Conservation (phyloP, 2,329 filamentous ascomycete species). For the Claviceps lovelessii region DNA sequence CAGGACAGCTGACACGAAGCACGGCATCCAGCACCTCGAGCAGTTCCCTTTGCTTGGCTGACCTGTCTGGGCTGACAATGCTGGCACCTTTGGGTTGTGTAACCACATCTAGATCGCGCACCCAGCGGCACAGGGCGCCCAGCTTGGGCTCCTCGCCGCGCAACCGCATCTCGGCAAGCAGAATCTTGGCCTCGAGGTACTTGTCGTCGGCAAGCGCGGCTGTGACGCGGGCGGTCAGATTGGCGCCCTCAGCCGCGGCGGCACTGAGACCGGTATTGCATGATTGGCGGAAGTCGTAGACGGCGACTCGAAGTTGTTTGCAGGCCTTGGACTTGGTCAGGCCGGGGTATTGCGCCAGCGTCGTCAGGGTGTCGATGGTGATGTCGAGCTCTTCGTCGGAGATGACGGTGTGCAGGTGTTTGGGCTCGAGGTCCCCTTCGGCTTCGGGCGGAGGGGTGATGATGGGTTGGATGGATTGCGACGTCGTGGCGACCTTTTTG, state of each 20-base stretch:
- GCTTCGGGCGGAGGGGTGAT: conserved; percentile 22
- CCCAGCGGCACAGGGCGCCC: conserved; percentile 57
- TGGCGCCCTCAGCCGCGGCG: conserved; percentile 34
- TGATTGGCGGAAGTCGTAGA: conserved; percentile 54
- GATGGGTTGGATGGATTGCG: conserved; percentile 5
- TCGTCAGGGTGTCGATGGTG: conserved; percentile 47
- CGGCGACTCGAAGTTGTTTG: conserved; percentile 50
- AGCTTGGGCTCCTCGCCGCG: conserved; percentile 51
- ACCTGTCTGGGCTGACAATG: conserved; percentile 19
- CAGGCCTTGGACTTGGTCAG: conserved; percentile 56
- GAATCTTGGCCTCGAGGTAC: conserved; percentile 48
- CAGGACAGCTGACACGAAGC: conserved; percentile 46
- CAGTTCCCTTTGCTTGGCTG: conserved; percentile 36
- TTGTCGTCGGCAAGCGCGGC: conserved; percentile 51
- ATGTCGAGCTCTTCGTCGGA: conserved; percentile 53
- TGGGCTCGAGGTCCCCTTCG: conserved; percentile 25
- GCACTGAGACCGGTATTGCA: conserved; percentile 53
- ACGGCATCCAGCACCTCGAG: conserved; percentile 50
- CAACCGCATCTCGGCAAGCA: conserved; percentile 57
- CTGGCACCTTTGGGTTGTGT: conserved; percentile 35
- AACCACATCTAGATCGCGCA: conserved; percentile 55
- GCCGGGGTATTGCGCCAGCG: conserved; percentile 42
- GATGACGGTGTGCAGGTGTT: conserved; percentile 37
- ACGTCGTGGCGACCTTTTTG: conserved; percentile 25
- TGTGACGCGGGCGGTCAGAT: conserved; percentile 52